Conservation (phyloP, 2,329 filamentous ascomycete genomes). For the Plenodomus tracheiphilus region DNA sequence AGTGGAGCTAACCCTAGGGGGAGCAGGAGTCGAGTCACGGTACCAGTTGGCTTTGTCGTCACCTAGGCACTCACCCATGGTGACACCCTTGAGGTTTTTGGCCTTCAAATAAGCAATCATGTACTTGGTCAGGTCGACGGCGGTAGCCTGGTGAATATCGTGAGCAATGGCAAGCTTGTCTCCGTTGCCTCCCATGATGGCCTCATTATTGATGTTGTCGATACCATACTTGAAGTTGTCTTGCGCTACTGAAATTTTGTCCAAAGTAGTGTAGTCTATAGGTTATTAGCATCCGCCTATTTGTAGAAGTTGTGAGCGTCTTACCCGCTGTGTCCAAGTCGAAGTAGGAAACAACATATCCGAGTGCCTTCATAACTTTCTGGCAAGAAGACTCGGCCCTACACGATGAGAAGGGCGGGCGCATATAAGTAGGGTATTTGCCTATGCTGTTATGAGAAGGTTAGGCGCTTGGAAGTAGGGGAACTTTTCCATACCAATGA, state of each 20-base stretch:
- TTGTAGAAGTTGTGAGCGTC: not conserved
- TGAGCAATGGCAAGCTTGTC: constrained; percentile 58
- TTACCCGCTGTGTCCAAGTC: constrained; percentile 61
- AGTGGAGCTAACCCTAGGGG: constrained; percentile 34
- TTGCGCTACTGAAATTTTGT: constrained; percentile 39
- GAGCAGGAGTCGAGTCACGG: constrained; percentile 44
- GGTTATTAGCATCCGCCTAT: constrained; percentile 10
- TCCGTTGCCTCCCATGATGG: not conserved
- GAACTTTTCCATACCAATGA: constrained; percentile 55
- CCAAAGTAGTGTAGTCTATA: constrained; percentile 34
- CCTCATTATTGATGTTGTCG: constrained; percentile 21
- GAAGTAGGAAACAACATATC: constrained; percentile 64
- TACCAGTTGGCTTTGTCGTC: constrained; percentile 54
- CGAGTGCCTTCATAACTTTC: constrained; percentile 48
- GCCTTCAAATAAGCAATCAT: constrained; percentile 47
- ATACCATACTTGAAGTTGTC: constrained; percentile 49
- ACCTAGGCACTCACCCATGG: constrained; percentile 53
- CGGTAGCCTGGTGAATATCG: constrained; percentile 53
- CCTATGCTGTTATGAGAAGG: constrained; percentile 56
- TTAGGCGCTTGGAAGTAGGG: constrained; percentile 58
- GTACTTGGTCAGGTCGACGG: constrained; percentile 47
- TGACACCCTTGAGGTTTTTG: constrained; percentile 50
- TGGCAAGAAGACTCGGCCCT: constrained; percentile 39
- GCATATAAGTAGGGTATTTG: constrained; percentile 60
- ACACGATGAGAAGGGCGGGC: constrained; percentile 55